These are phyloP conservation scores for Chaetomium sp. DNA, from an alignment of 2,329 filamentous ascomycete species.

Conservation along the genomic window DNA sequence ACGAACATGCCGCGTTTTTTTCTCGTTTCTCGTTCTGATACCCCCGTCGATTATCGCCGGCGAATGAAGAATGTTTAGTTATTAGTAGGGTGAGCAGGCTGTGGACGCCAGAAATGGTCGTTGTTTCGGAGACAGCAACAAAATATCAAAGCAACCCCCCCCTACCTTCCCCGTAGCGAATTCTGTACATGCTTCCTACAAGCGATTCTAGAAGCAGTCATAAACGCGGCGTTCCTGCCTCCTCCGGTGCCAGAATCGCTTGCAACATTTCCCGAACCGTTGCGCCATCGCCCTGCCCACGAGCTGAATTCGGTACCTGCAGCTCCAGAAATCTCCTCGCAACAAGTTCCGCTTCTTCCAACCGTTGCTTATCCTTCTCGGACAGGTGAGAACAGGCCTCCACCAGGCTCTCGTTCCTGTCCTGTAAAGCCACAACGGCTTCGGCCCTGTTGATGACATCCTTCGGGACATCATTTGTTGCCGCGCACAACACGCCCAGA, in stretches of 20 bases:
- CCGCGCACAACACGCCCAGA: slow-evolving; percentile 84
- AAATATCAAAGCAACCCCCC: slow-evolving; percentile 4
- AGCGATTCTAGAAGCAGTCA: background rate
- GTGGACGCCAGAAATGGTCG: background rate
- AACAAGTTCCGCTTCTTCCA: slow-evolving; percentile 67
- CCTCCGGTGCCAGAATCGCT: slow-evolving; percentile 10
- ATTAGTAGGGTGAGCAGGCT: background rate
- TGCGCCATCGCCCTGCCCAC: background rate
- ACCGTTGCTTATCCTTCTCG: slow-evolving; percentile 60
- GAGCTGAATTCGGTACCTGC: slow-evolving; percentile 17
- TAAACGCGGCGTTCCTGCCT: background rate
- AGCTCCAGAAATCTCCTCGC: slow-evolving; percentile 61
- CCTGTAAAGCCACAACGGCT: slow-evolving; percentile 67
- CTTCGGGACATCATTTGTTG: slow-evolving; percentile 77
- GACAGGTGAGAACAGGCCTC: slow-evolving; percentile 70
- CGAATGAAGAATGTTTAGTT: background rate
- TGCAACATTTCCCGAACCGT: slow-evolving; percentile 25
- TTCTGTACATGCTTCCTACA: background rate
- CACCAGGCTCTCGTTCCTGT: slow-evolving; percentile 74
- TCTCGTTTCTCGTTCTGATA: slow-evolving; percentile 12
- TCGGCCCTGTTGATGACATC: slow-evolving; percentile 75
- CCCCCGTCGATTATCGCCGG: slow-evolving; percentile 8
- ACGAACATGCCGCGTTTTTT: slow-evolving; percentile 1
- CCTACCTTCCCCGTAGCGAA: background rate
- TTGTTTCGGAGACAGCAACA: background rate